Conservation (phyloP, 1,139 yeast species). For the Suhomyces panamericanus region DNA sequence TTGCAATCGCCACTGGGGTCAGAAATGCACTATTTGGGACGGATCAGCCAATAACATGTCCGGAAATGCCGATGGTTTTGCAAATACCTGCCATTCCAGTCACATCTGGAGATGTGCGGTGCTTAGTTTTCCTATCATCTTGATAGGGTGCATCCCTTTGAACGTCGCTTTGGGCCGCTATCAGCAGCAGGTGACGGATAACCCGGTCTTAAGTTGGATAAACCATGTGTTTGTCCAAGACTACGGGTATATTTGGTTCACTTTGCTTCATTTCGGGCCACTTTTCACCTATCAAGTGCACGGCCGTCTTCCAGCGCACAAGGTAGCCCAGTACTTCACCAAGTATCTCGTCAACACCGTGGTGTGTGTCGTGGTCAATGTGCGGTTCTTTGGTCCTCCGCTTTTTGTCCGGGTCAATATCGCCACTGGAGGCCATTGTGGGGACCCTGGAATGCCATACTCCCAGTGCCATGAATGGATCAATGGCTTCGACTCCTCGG, state of each 20-base stretch:
- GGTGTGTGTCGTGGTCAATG: conserved; percentile 22
- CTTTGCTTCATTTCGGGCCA: conserved; percentile 19
- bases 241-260: conserved; percentile 34
- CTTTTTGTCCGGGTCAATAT: conserved; percentile 42
- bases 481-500: conserved; percentile 63
- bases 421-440: conserved; percentile 11
- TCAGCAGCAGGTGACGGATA: conserved; percentile 5
- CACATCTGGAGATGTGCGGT: conserved; percentile 1
- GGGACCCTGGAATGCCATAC: conserved; percentile 12
- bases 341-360: conserved; percentile 20
- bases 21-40: neutral
- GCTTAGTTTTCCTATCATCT: conserved; percentile 1
- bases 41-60: no score
- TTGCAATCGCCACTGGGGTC: neutral
- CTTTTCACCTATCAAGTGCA: conserved; percentile 9
- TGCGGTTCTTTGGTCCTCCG: conserved; percentile 52
- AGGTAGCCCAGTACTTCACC: conserved; percentile 7
- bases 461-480: conserved; percentile 52
- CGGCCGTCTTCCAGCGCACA: conserved; percentile 10
- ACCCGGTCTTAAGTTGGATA: conserved; percentile 4
- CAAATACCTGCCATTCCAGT: neutral
- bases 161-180: conserved; percentile 1
- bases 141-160: conserved; percentile 5
- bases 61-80: no score
- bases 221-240: conserved; percentile 22